Percentiles rank a stretch among this genome's conserved stretches.
phyloP scores from a whole-genome alignment of 1,284 basidiomycete species.

The Apiotrichum laibachii region DNA sequence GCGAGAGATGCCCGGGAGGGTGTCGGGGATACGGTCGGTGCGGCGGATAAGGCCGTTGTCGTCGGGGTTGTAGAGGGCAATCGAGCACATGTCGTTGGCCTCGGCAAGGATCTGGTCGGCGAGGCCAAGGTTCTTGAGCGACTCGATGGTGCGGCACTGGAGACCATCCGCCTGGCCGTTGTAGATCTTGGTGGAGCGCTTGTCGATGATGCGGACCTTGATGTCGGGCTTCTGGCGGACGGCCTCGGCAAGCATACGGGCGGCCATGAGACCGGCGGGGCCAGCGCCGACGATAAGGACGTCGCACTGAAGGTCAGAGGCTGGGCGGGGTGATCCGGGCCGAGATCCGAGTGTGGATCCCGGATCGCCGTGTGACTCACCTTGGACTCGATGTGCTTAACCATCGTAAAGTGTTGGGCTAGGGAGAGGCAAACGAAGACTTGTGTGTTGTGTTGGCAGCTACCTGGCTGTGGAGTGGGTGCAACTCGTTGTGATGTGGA shows the following conservation, averaged over 20 bases:
- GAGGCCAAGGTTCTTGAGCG: constrained; percentile 21
- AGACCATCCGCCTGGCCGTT: constrained; percentile 25
- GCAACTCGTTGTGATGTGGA: neutral
- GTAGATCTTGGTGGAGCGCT: constrained; percentile 25
- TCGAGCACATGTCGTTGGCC: constrained; percentile 33
- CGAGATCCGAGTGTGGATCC: no score
- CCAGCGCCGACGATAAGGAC: constrained; percentile 21
- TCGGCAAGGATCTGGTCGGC: constrained; percentile 16
- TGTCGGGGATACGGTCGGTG: constrained; percentile 25
- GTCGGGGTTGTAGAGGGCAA: constrained; percentile 24
- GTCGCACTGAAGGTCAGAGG: constrained; percentile 8
- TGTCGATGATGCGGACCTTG: constrained; percentile 25
- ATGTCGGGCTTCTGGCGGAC: constrained; percentile 19
- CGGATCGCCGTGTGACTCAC: neutral
- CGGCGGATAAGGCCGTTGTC: constrained; percentile 21
- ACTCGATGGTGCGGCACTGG: constrained; percentile 20
- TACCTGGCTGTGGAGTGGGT: neutral
- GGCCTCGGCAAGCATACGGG: constrained; percentile 18
- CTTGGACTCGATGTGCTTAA: constrained; percentile 10
- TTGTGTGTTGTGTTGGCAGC: neutral
- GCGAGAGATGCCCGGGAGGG: constrained; percentile 23
- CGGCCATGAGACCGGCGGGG: constrained; percentile 23
- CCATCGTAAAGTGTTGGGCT: neutral
- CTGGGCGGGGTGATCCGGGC: neutral
- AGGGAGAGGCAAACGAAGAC: neutral